Percentiles rank a stretch among this genome's conserved stretches.
Conservation (phyloP, 148 eudicot species). For the Salicornia ramosissima region DNA sequence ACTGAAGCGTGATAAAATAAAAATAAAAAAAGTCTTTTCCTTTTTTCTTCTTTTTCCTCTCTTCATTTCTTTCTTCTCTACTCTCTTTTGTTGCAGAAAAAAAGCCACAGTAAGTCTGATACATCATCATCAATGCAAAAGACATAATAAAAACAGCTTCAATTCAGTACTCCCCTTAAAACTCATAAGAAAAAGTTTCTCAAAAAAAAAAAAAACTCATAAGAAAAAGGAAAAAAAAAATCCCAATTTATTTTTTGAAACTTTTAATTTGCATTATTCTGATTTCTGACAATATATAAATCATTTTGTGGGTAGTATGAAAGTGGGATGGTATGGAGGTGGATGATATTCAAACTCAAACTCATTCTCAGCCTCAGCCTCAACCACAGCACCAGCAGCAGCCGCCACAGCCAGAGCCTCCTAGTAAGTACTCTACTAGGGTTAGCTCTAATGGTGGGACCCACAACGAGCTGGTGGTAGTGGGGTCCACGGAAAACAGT, state of each 20-base stretch:
- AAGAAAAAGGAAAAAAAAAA: background rate
- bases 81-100: conserved; percentile 16
- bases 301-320: conserved; percentile 29
- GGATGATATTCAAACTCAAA: conserved; percentile 52
- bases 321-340: conserved; percentile 73
- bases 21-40: background rate
- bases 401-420: background rate
- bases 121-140: conserved; percentile 72
- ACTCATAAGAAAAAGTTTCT: background rate
- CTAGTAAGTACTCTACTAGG: conserved; percentile 63
- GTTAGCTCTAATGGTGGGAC: conserved; percentile 25
- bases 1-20: conserved; percentile 25
- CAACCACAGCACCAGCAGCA: background rate
- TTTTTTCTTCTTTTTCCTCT: background rate
- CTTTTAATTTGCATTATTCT: background rate
- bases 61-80: conserved; percentile 1
- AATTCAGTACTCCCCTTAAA: conserved; percentile 7
- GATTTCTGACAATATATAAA: background rate
- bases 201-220: background rate
- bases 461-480: conserved; percentile 16
- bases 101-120: conserved; percentile 30
- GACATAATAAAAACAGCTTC: conserved; percentile 34
- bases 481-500: conserved; percentile 4
- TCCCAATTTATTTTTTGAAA: conserved; percentile 1
- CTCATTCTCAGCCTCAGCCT: background rate